Evolutionary conservation across 1,284 basidiomycete genomes (phyloP).

Genomic region (Leccinum fallax): DNA sequence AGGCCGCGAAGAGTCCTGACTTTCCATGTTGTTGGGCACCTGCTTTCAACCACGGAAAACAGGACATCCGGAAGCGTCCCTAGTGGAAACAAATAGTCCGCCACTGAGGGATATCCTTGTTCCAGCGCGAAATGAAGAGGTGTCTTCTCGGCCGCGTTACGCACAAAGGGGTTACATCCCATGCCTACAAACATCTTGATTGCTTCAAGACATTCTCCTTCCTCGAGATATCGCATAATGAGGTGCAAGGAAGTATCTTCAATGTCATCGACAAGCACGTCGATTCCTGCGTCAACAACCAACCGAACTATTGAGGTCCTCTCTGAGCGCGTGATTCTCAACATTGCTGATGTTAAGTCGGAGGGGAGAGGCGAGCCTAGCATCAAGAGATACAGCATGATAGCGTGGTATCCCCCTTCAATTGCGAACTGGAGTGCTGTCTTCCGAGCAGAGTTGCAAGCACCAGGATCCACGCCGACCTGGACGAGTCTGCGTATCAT

Average conservation of each 20-base stretch:
- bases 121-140: not conserved
- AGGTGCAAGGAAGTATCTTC: not conserved
- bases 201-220: not conserved
- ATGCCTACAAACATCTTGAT: not conserved
- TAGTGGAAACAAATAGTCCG: not conserved
- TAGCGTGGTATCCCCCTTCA: not conserved
- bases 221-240: not conserved
- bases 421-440: conserved; percentile 6
- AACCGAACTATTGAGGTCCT: not conserved
- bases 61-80: not conserved
- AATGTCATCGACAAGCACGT: not conserved
- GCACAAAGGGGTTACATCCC: not conserved
- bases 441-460: not conserved
- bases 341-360: not conserved
- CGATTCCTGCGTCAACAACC: not conserved
- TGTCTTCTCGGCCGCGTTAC: not conserved
- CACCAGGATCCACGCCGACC: not conserved
- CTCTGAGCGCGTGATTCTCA: not conserved
- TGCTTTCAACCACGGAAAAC: not conserved
- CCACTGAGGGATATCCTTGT: not conserved
- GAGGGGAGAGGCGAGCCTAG: not conserved
- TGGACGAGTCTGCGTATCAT: conserved; percentile 8
- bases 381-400: not conserved
- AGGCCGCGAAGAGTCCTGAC: not conserved
- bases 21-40: not conserved